Evolutionary conservation across 2,329 filamentous ascomycete species (phyloP), one percentile per base, ranked within the genome.

Genomic region (Fusarium sp.): DNA sequence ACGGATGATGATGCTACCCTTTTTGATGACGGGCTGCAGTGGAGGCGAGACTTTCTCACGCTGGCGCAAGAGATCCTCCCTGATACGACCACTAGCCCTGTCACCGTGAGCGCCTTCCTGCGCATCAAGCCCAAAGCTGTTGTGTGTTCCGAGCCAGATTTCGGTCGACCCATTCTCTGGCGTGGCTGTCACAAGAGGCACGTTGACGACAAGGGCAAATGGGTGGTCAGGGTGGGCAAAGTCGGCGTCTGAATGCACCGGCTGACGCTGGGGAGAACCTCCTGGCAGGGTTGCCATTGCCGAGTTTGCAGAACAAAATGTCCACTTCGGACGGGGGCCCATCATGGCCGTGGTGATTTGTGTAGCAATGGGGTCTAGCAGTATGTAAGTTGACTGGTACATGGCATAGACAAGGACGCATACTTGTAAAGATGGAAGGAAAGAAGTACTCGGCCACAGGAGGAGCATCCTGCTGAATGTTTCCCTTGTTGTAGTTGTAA

Each of bases 401-500:
- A 32, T 10, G 30, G 9, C 3, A 32, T 32, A 9, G 9, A 4
- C 30, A 10, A 10, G 30, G 30, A 10, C 8, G 30, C 30, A 60
- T 80, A 90, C 89, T 92, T 13, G 87, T 79, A 66, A 91, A 90
- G 30, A 92, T 87, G 5, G 82, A 82, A 1, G 84, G 80, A 20
- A 84, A 81, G 64, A 90, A 89, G 71, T 84, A 87, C 50, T 88
- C 80, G 0, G 82, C 80, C 0, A 87, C 85, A 3, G 88, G 85
- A 0, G 88, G 89, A 0, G 90, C 84, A 72, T 91, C 89, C 77
- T 92, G 90, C 71, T 92, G 90, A 37, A 91, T 83, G 71, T 91
- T 92, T 2, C 88, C 89, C 57, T 86, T 86, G 76, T 92, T 91
- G 77, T 92, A 92, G 74, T 92, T 92, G 83, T 87, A 92, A 0